Evolutionary conservation across 2,329 filamentous ascomycete genomes (phyloP), one percentile per base, ranked within the genome.

Genomic region (Nannizzia gypsea): DNA sequence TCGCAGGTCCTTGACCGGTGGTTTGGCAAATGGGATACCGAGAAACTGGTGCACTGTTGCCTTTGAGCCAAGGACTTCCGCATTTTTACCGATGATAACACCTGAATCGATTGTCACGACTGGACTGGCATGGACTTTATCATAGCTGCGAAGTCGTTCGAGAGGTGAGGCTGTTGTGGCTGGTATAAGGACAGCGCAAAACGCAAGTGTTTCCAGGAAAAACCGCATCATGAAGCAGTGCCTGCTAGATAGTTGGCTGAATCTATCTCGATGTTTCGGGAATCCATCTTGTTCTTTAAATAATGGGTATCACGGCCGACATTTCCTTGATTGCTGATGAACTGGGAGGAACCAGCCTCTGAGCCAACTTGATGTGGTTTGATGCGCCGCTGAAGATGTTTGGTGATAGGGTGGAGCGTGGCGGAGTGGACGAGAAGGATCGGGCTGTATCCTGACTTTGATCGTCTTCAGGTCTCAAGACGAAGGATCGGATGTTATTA

Each of bases 31-130:
- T 5, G 56, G 56, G 28, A 58, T 58, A 26, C 56, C 56, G 24
- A 58, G 56, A 34, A 58, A 58, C 42, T 58, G 17, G 13, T 58
- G 36, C 15, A 58, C 56, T 6, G 56, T 40, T 36, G 17, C 17
- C 22, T 15, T n/a, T 13, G 56, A 40, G 36, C 36, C 42, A 24
- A 22, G 40, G 5, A 58, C 17, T 6, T 31, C 17, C 15, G 0
- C 36, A 11, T 24, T 50, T 50, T 24, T 50, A 36, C 56, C 56
- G 22, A 58, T 22, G n/a, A 58, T 36, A 8, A 58, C 40, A n/a
- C 56, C 56, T 5, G 40, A 36, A 28, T 58, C 56, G 34, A 50
- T 58, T 17, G 28, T 46, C n/a, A 31, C 40, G 6, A n/a, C 17
- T 2, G 56, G 56, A 4, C 42, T 22, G 22, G 55, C 2, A 6